phyloP scores from a whole-genome alignment of 129 eudicot species.

The Pulicaria dysenterica region DNA sequence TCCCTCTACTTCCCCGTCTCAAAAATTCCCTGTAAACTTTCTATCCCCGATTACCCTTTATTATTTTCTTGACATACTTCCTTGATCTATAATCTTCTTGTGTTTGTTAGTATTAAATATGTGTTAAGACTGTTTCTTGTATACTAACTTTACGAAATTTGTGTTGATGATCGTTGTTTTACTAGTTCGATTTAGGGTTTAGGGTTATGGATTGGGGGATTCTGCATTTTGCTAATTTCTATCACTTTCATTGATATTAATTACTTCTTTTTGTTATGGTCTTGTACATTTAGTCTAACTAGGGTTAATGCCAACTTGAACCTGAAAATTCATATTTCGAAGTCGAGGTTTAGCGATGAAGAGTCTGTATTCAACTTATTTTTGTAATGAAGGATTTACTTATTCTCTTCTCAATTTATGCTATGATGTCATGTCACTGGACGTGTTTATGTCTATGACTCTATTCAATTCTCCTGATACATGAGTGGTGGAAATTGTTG shows the following conservation, averaged over 20 bases:
- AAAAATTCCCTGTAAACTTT: slow-evolving; percentile 72
- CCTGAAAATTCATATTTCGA: background rate
- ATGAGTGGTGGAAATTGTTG: background rate
- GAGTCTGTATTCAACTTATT: no score
- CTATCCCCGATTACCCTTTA: background rate
- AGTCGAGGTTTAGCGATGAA: no score
- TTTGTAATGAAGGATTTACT: no score
- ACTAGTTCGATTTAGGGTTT: slow-evolving; percentile 9
- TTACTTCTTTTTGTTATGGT: slow-evolving; percentile 4
- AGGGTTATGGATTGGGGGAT: slow-evolving; percentile 25
- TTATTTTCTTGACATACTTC: background rate
- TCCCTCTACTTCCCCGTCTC: slow-evolving; percentile 67
- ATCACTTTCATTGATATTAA: background rate
- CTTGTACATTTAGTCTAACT: slow-evolving; percentile 1
- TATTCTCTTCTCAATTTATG: background rate
- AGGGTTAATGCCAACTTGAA: background rate
- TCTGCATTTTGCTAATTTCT: background rate
- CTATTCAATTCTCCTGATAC: background rate
- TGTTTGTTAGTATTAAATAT: background rate
- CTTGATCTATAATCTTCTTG: background rate
- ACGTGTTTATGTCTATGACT: background rate
- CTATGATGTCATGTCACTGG: background rate
- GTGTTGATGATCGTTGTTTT: slow-evolving; percentile 8
- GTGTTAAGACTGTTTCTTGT: background rate
- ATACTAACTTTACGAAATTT: background rate